Conservation (phyloP, 805 yeast genomes). For the Kluyveromyces lactis region DNA sequence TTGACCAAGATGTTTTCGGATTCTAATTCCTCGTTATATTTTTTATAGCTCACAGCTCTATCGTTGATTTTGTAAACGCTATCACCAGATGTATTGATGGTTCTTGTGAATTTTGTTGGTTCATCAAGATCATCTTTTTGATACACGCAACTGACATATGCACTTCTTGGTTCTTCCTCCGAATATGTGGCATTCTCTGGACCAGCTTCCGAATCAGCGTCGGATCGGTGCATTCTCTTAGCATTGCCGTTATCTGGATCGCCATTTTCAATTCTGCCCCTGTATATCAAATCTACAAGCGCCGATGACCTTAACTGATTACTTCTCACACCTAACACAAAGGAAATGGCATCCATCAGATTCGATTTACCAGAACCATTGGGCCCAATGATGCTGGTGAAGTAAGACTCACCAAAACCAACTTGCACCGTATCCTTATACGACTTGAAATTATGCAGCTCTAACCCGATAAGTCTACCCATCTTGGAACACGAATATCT, state of each 20-base stretch:
- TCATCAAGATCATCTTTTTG: slow-evolving; percentile 51
- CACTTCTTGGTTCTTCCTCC: slow-evolving; percentile 30
- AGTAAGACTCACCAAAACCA: slow-evolving; percentile 75
- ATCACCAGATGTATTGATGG: slow-evolving; percentile 47
- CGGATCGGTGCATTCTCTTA: slow-evolving; percentile 13
- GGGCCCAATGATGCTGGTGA: slow-evolving; percentile 94
- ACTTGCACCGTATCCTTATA: slow-evolving; percentile 68
- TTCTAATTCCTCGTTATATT: slow-evolving; percentile 59
- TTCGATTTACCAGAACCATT: slow-evolving; percentile 97
- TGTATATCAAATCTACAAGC: slow-evolving; percentile 68
- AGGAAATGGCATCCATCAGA: slow-evolving; percentile 95
- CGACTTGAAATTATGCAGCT: slow-evolving; percentile 82
- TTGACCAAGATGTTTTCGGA: slow-evolving; percentile 75
- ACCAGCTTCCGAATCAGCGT: slow-evolving; percentile 1
- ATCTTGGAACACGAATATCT: slow-evolving; percentile 31
- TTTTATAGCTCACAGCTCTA: slow-evolving; percentile 48
- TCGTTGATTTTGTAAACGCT: slow-evolving; percentile 65
- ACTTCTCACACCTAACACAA: slow-evolving; percentile 80
- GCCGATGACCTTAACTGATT: slow-evolving; percentile 66
- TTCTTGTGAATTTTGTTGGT: slow-evolving; percentile 52
- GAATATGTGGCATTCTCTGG: slow-evolving; percentile 15
- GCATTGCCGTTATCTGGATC: slow-evolving; percentile 18
- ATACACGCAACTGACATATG: slow-evolving; percentile 74
- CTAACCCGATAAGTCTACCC: slow-evolving; percentile 80
- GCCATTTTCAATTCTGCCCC: slow-evolving; percentile 43